These are phyloP conservation scores for Aureobasidium sp. DNA, from an alignment of 2,329 filamentous ascomycete species.

Conservation along the genomic window DNA sequence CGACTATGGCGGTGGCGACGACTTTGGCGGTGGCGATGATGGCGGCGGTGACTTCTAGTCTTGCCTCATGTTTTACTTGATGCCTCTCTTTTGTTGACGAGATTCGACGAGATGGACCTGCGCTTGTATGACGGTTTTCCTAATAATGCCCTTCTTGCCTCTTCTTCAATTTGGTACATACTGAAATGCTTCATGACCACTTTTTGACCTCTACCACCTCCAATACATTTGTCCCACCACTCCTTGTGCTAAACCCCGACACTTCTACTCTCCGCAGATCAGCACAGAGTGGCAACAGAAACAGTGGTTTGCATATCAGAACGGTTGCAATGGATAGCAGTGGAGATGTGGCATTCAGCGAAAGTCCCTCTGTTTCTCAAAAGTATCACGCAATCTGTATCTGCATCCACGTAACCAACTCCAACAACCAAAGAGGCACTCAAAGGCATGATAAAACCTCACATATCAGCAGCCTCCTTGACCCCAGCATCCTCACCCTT, in stretches of 20 bases:
- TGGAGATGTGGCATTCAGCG: too few species aligned
- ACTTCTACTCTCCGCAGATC: too few species aligned
- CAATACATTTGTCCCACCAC: too few species aligned
- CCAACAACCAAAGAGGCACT: too few species aligned
- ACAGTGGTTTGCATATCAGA: too few species aligned
- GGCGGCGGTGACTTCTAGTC: constrained; percentile 17
- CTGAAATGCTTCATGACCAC: not conserved
- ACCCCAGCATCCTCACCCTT: constrained; percentile 12
- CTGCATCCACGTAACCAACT: too few species aligned
- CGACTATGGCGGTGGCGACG: constrained; percentile 25
- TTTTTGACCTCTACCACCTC: not conserved
- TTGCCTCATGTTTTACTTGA: not conserved
- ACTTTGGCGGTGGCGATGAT: constrained; percentile 16
- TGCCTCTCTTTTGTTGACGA: not conserved
- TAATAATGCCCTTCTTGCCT: not conserved
- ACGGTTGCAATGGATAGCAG: too few species aligned
- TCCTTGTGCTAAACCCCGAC: too few species aligned
- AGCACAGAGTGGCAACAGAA: too few species aligned
- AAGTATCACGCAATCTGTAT: too few species aligned
- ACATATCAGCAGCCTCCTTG: constrained; percentile 1
- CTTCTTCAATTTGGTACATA: not conserved
- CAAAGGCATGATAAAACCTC: too few species aligned
- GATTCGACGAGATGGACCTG: not conserved
- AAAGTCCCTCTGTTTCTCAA: too few species aligned
- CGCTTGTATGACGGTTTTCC: not conserved